Conservation (phyloP, 768 basidiomycete species). For the Xanthoconium purpureum region DNA sequence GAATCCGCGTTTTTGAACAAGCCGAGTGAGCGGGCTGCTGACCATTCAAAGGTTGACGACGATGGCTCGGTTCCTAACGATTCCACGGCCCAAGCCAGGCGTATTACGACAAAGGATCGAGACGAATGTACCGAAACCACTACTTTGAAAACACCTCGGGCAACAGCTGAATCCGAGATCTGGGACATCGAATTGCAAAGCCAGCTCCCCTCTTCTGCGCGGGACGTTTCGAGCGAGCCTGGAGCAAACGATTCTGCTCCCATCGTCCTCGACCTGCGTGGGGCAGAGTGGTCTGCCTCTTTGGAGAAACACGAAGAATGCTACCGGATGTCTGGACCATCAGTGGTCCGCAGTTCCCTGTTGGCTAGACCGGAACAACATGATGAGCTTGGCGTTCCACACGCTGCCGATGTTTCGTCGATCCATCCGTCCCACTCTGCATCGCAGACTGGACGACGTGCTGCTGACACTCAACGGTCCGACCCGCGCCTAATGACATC, state of each 20-base stretch:
- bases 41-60: conserved; percentile 5
- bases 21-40: conserved; percentile 8
- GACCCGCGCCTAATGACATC: conserved; percentile 6
- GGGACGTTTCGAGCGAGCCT: conserved; percentile 16
- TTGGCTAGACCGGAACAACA: conserved; percentile 28
- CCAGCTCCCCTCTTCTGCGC: conserved; percentile 21
- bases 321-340: not conserved
- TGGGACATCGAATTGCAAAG: conserved; percentile 57
- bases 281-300: conserved; percentile 27
- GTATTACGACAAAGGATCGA: not conserved
- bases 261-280: conserved; percentile 37
- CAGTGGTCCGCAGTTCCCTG: conserved; percentile 1
- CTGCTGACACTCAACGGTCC: conserved; percentile 1
- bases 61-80: conserved; percentile 11
- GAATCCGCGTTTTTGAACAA: conserved; percentile 46
- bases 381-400: not conserved
- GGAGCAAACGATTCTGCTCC: conserved; percentile 20
- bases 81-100: conserved; percentile 5
- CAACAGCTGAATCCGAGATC: conserved; percentile 37
- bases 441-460: conserved; percentile 40
- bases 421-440: conserved; percentile 55
- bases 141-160: not conserved
- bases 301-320: not conserved
- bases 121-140: not conserved
- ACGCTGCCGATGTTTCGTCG: conserved; percentile 22